phyloP scores from a whole-genome alignment of 2,329 filamentous ascomycete genomes.

The Xylariaceae sp. region DNA sequence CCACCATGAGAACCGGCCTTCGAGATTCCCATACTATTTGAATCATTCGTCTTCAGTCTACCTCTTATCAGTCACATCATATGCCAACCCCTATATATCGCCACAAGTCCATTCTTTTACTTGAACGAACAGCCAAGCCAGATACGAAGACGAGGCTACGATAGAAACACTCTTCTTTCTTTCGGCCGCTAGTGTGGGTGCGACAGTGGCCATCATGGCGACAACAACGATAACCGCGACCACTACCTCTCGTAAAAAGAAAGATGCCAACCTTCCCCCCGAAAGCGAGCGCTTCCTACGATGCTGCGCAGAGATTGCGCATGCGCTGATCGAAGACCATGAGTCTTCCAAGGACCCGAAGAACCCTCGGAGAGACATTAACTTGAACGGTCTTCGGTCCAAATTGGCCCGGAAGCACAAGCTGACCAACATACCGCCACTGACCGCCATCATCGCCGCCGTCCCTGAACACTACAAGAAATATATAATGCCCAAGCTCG shows the following conservation, averaged over 20 bases:
- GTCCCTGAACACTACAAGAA: conserved; percentile 99
- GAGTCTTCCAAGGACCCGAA: conserved; percentile 71
- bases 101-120: too few species aligned
- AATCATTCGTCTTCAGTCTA: too few species aligned
- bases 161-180: too few species aligned
- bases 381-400: conserved; percentile 81
- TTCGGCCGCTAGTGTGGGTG: too few species aligned
- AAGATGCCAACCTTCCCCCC: conserved; percentile 67
- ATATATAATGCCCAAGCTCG: conserved; percentile 91
- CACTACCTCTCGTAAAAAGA: conserved; percentile 61
- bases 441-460: conserved; percentile 95
- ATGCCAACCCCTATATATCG: too few species aligned
- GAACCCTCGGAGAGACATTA: conserved; percentile 76
- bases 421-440: conserved; percentile 77
- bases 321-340: conserved; percentile 88
- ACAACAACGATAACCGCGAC: conserved; percentile 59
- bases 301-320: conserved; percentile 93
- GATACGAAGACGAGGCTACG: too few species aligned
- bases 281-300: conserved; percentile 93
- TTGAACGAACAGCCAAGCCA: too few species aligned
- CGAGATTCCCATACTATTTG: too few species aligned
- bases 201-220: conserved; percentile 32
- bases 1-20: too few species aligned
- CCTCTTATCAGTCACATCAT: too few species aligned
- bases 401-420: conserved; percentile 91